Base-by-base conservation (phyloP, 495 filamentous ascomycete species). In the Penicillium steckii region DNA sequence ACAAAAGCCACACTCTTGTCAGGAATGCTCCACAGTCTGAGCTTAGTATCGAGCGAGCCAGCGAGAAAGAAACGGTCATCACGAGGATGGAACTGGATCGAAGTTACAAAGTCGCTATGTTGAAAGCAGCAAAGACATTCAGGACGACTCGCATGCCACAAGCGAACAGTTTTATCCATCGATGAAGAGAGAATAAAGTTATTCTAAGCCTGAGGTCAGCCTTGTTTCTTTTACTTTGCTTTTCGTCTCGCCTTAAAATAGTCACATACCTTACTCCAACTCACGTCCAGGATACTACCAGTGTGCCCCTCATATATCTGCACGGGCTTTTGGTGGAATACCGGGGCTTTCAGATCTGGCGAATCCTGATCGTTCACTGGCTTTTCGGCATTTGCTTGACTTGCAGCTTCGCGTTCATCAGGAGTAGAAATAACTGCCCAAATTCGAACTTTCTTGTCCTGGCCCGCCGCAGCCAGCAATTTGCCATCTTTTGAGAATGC, bases 11-110 rank as follows among this genome's bases (percentile, higher is more conserved):
- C 90, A 41, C 81, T 86, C 67, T 97, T 97, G 62, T 99, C 94
- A 0, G 94, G 94, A 48, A 99, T 99, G 55, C 90, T 96, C 94
- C 94, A 99, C 9, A 99, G 70, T 25, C 94, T 80, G 42, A 99
- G 67, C 63, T 91, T 93, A n/a, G 85, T 89, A 66, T 99, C 94
- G 24, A 97, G 75, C 8, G 90, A 96, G 3, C 94, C 94, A 7
- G 94, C 94, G 9, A 99, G 76, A 64, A 97, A 99, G 73, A 97
- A 99, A 0, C 94, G 85, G 65, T 99, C 94, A 70, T 99, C 94
- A 1, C 80, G 82, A 0, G 94, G 94, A 68, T 99, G 94, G 60
- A 99, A 99, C 30, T 89, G 87, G 25, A 99, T 89, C 7, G 90
- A 88, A 0, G 93, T 96, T 42, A 97, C 92, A 62, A 96, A 95